Evolutionary conservation across 169 alveolate genomes (phyloP), one percentile per base, ranked within the genome.

Genomic region (Cryptosporidium sp.): DNA sequence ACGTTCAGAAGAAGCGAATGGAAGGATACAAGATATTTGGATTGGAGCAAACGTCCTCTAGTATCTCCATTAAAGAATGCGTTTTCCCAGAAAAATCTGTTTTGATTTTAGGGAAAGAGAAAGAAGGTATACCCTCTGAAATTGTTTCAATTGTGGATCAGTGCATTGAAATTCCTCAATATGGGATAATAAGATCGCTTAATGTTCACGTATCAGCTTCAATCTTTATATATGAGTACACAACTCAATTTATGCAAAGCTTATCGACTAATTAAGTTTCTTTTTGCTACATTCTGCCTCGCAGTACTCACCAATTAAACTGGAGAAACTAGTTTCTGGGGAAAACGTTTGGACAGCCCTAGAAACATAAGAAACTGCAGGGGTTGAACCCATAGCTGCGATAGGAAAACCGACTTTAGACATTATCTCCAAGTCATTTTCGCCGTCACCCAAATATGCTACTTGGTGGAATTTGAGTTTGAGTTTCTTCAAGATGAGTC

Each of bases 181-280:
- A 93, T 84, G 98, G 98, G n/a, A 84, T 95, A 65, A 94, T 96
- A 0, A 92, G 98, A 56, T 95, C 97, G n/a, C 93, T 96, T n/a
- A 96, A 96, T 85, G 98, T 96, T 39, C 98, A 96, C 85, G 98
- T 96, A 33, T 93, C 97, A 51, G 98, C 96, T 5, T 96, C 98
- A 1, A 75, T 96, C 37, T 94, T 95, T 86, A 91, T 96, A 2
- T 96, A 97, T 95, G 98, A 96, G 85, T 96, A 95, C 91, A 94
- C 96, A 75, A 93, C 87, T 48, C 96, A 95, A 45, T 39, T 18
- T 44, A 60, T 69, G 26, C 12, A 29, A 33, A 26, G 5, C 35
- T 6, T 7, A 1, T 33, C 44, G 29, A 52, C 8, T 16, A 39
- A 9, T 48, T 37, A 42, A 37, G 62, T 26, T 45, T 80, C 62